Conservation (phyloP, 2,329 filamentous ascomycete species). For the Colletotrichum sp. region DNA sequence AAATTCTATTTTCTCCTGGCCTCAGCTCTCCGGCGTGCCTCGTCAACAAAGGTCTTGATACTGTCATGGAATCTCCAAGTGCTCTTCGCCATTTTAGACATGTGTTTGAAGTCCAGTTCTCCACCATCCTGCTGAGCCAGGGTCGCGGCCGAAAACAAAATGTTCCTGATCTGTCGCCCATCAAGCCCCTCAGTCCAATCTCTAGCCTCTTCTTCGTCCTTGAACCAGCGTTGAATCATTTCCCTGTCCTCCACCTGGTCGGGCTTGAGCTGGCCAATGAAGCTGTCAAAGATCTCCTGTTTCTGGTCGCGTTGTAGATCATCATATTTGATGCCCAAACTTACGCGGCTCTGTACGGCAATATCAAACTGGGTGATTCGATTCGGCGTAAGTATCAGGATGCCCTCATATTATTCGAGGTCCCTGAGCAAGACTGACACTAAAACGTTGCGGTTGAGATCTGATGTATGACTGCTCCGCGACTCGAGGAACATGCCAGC, state of each 20-base stretch:
- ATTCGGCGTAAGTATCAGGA: conserved; percentile 41
- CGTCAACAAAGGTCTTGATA: neutral
- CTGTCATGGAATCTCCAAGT: neutral
- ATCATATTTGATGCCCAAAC: conserved; percentile 82
- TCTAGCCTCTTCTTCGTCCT: conserved; percentile 30
- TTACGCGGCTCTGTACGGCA: conserved; percentile 74
- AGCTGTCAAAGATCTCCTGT: conserved; percentile 31
- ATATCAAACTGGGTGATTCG: conserved; percentile 39
- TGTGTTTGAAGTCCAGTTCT: neutral
- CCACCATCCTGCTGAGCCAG: neutral
- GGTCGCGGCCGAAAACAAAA: conserved; percentile 25
- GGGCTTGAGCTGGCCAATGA: conserved; percentile 14
- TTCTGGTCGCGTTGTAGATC: conserved; percentile 74
- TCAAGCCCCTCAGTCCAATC: conserved; percentile 45
- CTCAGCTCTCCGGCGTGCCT: neutral
- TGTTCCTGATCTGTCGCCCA: conserved; percentile 53
- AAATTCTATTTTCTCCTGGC: neutral
- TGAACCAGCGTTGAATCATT: conserved; percentile 21
- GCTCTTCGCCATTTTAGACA: neutral
- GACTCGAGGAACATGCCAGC: conserved; percentile 75
- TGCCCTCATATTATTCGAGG: conserved; percentile 40
- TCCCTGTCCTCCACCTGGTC: neutral
- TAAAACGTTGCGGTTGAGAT: conserved; percentile 83
- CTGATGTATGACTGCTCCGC: conserved; percentile 78
- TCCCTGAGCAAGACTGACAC: conserved; percentile 35